A percentile compares a stretch with the other conserved stretches of the same genome.
phyloP scores from a whole-genome alignment of 2,329 filamentous ascomycete species.

The Penicillium brasilianum region DNA sequence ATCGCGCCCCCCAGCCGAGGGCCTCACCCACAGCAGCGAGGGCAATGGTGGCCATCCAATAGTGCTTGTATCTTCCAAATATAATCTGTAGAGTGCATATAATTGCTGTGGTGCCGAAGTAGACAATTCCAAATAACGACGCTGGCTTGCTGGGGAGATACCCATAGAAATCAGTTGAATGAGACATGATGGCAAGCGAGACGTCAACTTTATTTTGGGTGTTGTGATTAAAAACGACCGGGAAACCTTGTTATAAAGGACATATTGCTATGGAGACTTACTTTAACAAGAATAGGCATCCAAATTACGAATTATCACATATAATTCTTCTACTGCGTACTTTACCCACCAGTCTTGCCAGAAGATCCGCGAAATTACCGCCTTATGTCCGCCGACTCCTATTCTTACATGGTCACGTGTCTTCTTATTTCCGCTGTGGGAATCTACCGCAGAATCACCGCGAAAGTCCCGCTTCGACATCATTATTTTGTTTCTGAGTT shows the following conservation, averaged over 20 bases:
- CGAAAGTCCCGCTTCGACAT: not conserved
- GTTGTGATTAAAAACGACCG: too few relatives aligned
- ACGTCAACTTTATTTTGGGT: too few relatives aligned
- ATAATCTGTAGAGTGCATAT: conserved; percentile 3
- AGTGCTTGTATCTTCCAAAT: conserved; percentile 7
- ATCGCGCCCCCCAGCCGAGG: conserved; percentile 8
- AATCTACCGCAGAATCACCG: not conserved
- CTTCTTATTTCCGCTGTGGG: not conserved
- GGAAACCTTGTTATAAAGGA: too few relatives aligned
- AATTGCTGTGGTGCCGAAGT: not conserved
- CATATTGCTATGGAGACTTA: too few relatives aligned
- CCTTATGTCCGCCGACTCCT: too few relatives aligned
- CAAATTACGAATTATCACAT: too few relatives aligned
- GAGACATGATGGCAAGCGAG: not conserved
- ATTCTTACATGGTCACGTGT: too few relatives aligned
- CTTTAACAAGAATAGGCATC: too few relatives aligned
- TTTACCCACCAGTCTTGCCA: too few relatives aligned
- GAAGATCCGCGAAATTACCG: too few relatives aligned
- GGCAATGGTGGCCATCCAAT: conserved; percentile 11
- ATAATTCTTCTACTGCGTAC: too few relatives aligned
- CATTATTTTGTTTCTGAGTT: too few relatives aligned
- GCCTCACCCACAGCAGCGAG: conserved; percentile 6
- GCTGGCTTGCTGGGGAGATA: conserved; percentile 9
- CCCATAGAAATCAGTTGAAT: conserved; percentile 10
- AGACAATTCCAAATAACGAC: conserved; percentile 5